Evolutionary conservation across 73 alveolate genomes (phyloP).

Genomic region (Tetrahymena borealis): DNA sequence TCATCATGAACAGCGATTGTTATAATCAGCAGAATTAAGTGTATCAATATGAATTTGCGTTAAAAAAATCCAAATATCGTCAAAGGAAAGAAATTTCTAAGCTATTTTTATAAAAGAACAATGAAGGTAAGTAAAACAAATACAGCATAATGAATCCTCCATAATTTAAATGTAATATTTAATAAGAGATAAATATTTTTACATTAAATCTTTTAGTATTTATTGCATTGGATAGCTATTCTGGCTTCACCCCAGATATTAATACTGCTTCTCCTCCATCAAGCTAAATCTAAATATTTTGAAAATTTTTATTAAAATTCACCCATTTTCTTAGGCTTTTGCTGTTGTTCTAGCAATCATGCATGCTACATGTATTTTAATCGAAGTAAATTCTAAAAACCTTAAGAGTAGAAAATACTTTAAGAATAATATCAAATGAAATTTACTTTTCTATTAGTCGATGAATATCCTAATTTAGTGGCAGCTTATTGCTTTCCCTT

Average conservation of each 20-base stretch:
- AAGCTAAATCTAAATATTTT: neutral
- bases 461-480: neutral
- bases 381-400: neutral
- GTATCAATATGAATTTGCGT: neutral
- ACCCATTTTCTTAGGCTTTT: neutral
- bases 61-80: neutral
- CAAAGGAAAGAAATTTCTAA: neutral
- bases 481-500: neutral
- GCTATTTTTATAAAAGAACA: too few relatives aligned
- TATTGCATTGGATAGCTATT: neutral
- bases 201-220: neutral
- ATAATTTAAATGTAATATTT: too few relatives aligned
- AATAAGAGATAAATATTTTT: too few relatives aligned
- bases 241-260: neutral
- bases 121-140: too few relatives aligned
- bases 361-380: too few relatives aligned
- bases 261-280: conserved; percentile 2
- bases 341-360: neutral
- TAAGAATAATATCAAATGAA: neutral
- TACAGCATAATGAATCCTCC: too few relatives aligned
- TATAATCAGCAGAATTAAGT: neutral
- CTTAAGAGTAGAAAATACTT: neutral
- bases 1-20: neutral
- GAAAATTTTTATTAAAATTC: neutral
- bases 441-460: neutral